Conservation (phyloP, 2,329 filamentous ascomycete species). For the Alternaria alternata region DNA sequence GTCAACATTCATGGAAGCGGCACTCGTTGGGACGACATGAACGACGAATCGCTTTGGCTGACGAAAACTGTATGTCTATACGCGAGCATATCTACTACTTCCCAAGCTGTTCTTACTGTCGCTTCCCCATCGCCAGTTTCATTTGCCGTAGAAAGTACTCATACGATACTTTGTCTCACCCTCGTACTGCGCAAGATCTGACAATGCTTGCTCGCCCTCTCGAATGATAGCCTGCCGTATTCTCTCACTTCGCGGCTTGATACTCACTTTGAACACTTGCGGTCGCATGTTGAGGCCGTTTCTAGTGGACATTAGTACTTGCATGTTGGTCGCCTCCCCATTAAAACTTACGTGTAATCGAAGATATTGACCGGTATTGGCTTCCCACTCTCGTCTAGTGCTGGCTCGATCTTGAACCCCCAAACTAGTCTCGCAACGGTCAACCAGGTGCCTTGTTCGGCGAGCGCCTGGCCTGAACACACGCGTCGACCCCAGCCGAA, state of each 20-base stretch:
- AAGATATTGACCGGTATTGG: constrained; percentile 65
- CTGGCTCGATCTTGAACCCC: constrained; percentile 62
- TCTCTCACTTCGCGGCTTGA: constrained; percentile 59
- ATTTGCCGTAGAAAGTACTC: constrained; percentile 46
- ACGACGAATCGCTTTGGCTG: neutral
- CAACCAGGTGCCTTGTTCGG: constrained; percentile 68
- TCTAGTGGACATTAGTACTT: constrained; percentile 38
- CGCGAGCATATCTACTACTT: neutral
- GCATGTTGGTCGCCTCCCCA: neutral
- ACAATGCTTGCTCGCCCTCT: constrained; percentile 62
- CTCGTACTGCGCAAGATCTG: constrained; percentile 61
- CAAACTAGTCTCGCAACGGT: constrained; percentile 65
- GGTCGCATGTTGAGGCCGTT: constrained; percentile 68
- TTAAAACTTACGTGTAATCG: constrained; percentile 58
- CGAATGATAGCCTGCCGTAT: constrained; percentile 61
- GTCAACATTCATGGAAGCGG: neutral
- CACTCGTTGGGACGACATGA: neutral
- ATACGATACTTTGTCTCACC: constrained; percentile 67
- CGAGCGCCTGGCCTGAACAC: constrained; percentile 67
- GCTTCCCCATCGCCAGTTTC: neutral
- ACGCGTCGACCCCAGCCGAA: constrained; percentile 66
- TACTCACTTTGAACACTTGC: constrained; percentile 63
- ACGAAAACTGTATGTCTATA: neutral
- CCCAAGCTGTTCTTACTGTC: neutral
- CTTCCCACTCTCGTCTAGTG: constrained; percentile 53